A percentile compares a stretch with the other conserved stretches of the same genome.
These are phyloP conservation scores for Suhomyces prunicola DNA, from an alignment of 805 yeast genomes.

Conservation along the genomic window DNA sequence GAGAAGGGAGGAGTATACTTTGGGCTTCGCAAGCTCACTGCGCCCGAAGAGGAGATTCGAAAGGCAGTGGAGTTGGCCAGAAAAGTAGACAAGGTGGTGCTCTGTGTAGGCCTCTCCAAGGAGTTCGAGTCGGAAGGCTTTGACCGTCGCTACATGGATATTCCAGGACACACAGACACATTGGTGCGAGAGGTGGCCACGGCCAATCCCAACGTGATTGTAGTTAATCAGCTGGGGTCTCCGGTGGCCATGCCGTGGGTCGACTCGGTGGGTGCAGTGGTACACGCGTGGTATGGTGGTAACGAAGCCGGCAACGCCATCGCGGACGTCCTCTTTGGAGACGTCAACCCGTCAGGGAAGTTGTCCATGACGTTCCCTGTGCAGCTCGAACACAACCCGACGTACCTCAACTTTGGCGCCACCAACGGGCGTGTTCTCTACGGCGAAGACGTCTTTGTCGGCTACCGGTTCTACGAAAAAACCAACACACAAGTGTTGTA, in stretches of 20 bases:
- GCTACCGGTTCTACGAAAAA: slow-evolving; percentile 60
- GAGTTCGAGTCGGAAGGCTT: slow-evolving; percentile 63
- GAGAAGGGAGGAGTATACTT: slow-evolving; percentile 25
- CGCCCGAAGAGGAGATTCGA: slow-evolving; percentile 20
- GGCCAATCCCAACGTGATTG: slow-evolving; percentile 49
- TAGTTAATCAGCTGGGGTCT: slow-evolving; percentile 59
- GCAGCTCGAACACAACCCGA: slow-evolving; percentile 52
- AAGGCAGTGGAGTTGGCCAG: slow-evolving; percentile 50
- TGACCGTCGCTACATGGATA: slow-evolving; percentile 49
- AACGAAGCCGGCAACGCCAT: slow-evolving; percentile 55
- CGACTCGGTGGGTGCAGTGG: slow-evolving; percentile 36
- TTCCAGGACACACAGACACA: slow-evolving; percentile 48
- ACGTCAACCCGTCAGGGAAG: slow-evolving; percentile 59
- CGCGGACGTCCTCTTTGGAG: slow-evolving; percentile 61
- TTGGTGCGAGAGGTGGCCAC: slow-evolving; percentile 43
- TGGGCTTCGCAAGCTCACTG: slow-evolving; percentile 19
- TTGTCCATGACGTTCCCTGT: slow-evolving; percentile 55
- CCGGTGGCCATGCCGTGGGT: slow-evolving; percentile 60
- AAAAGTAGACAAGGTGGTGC: slow-evolving; percentile 49
- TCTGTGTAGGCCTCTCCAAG: slow-evolving; percentile 48
- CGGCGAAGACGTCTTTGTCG: slow-evolving; percentile 66
- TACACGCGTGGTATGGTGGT: slow-evolving; percentile 60
- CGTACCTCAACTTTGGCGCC: slow-evolving; percentile 49
- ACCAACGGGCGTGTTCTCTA: slow-evolving; percentile 53
- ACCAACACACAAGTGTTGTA: slow-evolving; percentile 42